These are phyloP conservation scores for Arxiozyma slooffiae DNA, from an alignment of 1,139 yeast species.

Conservation along the genomic window DNA sequence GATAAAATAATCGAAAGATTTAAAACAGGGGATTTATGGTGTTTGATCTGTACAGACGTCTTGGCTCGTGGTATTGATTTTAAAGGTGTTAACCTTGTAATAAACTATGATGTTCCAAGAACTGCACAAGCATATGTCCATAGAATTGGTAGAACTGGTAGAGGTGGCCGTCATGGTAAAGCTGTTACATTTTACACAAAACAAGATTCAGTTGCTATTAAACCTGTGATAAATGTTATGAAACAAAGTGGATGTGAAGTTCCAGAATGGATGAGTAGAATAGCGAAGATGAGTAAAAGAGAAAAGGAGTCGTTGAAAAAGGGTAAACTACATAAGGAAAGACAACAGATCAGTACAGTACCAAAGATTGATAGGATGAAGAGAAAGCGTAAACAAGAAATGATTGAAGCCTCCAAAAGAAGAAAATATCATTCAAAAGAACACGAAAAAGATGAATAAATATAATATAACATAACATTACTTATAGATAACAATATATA, in stretches of 20 bases:
- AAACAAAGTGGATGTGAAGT: slow-evolving; percentile 75
- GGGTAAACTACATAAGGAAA: slow-evolving; percentile 34
- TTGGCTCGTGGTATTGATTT: slow-evolving; percentile 95
- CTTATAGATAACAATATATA: not conserved
- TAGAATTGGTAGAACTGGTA: slow-evolving; percentile 96
- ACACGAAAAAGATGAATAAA: not conserved
- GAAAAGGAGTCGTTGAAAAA: slow-evolving; percentile 58
- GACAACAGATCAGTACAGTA: slow-evolving; percentile 78
- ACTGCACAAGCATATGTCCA: slow-evolving; percentile 93
- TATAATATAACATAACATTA: not conserved
- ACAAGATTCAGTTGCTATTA: slow-evolving; percentile 67
- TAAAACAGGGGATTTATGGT: slow-evolving; percentile 89
- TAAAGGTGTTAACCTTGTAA: slow-evolving; percentile 87
- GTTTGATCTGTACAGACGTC: slow-evolving; percentile 91
- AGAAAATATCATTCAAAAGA: slow-evolving; percentile 33
- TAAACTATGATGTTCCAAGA: slow-evolving; percentile 93
- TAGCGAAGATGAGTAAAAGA: slow-evolving; percentile 58
- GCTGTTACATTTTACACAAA: slow-evolving; percentile 92
- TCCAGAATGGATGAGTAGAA: slow-evolving; percentile 72
- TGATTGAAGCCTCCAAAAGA: slow-evolving; percentile 72
- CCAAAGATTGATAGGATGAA: slow-evolving; percentile 61
- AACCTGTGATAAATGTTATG: slow-evolving; percentile 88
- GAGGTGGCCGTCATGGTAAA: slow-evolving; percentile 79
- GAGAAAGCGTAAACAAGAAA: slow-evolving; percentile 52
- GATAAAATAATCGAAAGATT: slow-evolving; percentile 76